Evolutionary conservation across 805 yeast genomes (phyloP), one percentile per base, ranked within the genome.

Genomic region (Candida ulmi): DNA sequence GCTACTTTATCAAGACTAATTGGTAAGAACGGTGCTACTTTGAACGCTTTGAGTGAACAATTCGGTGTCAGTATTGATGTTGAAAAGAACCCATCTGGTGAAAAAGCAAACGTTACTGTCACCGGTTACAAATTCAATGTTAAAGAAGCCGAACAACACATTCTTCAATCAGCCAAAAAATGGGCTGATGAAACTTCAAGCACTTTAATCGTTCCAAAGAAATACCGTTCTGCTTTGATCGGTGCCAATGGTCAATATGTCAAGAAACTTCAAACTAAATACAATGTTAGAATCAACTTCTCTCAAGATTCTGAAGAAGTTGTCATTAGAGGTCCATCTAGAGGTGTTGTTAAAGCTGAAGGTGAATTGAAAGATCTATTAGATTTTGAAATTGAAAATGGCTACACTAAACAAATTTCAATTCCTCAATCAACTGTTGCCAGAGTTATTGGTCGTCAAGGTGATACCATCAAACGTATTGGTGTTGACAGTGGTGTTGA

Each of bases 301-400:
- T 95, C 95, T 27, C 62, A 72, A 46, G 57, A 63, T 30, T 69
- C 68, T 29, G 69, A 68, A 41, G 93, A 85, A 50, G 80, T 83
- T 31, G 69, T 74, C 31, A 74, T 91, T 42, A 80, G 80, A 54
- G 97, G 97, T 40, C 95, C 97, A 36, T 85, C 97, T 19, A 83
- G 81, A 62, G 93, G 91, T 50, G 98, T 85, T 26, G 71, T 77
- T 26, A 80, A 80, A 58, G 95, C 95, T 26, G 78, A 78, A 58
- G 90, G 81, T 46, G 97, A 90, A 67, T 66, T 95, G 55, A 72
- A 74, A 50, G 96, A 88, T 41, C 72, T 95, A 46, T 69, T 86
- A 50, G 82, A 83, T 50, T 93, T 83, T 61, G 98, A 90, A 62
- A 81, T 75, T 54, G 95, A 86, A 51, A 87, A 88, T 57, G 91